These are phyloP conservation scores for Epichloe elymi DNA, from an alignment of 2,329 filamentous ascomycete genomes.

Conservation along the genomic window DNA sequence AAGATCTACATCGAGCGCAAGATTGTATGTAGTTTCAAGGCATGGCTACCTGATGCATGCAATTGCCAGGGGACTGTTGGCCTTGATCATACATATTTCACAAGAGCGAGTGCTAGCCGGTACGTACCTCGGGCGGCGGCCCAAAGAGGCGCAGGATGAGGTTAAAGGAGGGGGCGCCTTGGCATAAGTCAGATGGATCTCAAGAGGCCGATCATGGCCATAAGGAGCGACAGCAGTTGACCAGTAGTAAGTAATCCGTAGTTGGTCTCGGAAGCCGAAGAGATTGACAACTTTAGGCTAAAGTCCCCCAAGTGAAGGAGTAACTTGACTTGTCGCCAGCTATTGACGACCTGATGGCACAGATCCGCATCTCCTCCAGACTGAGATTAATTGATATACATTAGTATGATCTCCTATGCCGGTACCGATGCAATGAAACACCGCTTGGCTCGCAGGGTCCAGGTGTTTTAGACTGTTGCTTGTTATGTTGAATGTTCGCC, in stretches of 20 bases:
- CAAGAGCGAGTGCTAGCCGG: not conserved
- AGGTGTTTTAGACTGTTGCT: not conserved
- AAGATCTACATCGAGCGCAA: not conserved
- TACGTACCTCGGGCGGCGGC: not conserved
- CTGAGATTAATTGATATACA: not conserved
- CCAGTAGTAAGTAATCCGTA: not conserved
- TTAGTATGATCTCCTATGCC: not conserved
- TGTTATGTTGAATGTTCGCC: not conserved
- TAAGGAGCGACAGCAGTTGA: not conserved
- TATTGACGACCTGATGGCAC: not conserved
- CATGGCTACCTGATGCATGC: conserved; percentile 1
- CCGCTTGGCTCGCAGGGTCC: not conserved
- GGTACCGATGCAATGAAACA: not conserved
- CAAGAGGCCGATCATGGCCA: not conserved
- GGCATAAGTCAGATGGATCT: not conserved
- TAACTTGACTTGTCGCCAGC: not conserved
- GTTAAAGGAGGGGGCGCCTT: not conserved
- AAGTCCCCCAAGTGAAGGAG: not conserved
- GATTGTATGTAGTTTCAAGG: not conserved
- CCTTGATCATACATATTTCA: not conserved
- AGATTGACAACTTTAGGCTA: not conserved
- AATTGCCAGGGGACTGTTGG: conserved; percentile 1
- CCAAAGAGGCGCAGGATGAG: conserved; percentile 1
- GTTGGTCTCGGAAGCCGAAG: not conserved
- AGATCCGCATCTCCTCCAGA: not conserved